Evolutionary conservation across 176 grass and related monocot species (phyloP).

Genomic region (Cenchrus americanus): DNA sequence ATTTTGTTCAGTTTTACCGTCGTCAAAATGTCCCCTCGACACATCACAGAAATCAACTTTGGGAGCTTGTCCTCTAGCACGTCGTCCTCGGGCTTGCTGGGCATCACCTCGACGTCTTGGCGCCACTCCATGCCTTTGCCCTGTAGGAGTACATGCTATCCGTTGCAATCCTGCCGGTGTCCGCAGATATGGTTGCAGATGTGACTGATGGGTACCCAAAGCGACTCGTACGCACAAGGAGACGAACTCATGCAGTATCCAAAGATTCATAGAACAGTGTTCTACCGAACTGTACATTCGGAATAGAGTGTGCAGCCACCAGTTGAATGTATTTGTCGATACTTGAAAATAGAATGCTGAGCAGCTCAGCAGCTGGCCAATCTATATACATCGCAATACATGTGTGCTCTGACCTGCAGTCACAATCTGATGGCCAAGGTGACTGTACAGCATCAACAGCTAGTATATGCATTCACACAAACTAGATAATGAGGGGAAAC

Average conservation of each 20-base stretch:
- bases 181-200: background rate
- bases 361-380: background rate
- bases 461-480: background rate
- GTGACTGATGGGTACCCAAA: background rate
- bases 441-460: slow-evolving; percentile 3
- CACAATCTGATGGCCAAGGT: slow-evolving; percentile 10
- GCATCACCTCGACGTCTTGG: slow-evolving; percentile 36
- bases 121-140: background rate
- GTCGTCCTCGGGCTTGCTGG: slow-evolving; percentile 2
- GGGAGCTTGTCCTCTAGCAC: slow-evolving; percentile 23
- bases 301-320: too few species aligned
- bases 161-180: slow-evolving; percentile 6
- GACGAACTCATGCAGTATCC: background rate
- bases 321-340: background rate
- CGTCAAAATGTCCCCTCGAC: slow-evolving; percentile 6
- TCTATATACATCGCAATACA: slow-evolving; percentile 5
- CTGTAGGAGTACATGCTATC: background rate
- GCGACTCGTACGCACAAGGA: background rate
- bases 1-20: background rate
- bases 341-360: background rate
- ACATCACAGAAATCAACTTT: background rate
- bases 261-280: background rate
- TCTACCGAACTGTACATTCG: background rate
- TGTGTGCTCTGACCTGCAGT: slow-evolving; percentile 16
- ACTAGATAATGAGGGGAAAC: slow-evolving; percentile 32